Base-by-base conservation (phyloP, 176 grass and related monocot genomes). In the Leersia perrieri region DNA sequence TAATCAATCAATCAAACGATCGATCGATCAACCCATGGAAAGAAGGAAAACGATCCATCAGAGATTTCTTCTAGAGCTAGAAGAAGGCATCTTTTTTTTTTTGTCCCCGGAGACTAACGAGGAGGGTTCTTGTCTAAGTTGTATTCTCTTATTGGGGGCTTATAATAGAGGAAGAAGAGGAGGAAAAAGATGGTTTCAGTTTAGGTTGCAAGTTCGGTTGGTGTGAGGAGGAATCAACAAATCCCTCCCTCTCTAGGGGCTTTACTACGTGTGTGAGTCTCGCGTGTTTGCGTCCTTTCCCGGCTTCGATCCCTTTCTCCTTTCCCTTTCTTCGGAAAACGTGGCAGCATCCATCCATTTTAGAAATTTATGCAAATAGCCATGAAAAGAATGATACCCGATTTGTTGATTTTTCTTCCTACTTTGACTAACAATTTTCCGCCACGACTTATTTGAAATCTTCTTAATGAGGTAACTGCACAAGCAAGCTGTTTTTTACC, bases 171-270 rank as follows among this genome's bases (percentile, higher is more conserved):
- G 32, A 7, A 20, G 62, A 36, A 7, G 22, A 49, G 11, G 68
- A 70, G 10, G 28, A 1, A 13, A 5, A 2, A 58, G 11, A 27
- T 35, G 4, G 65, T 58, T 79, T 68, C 79, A 79, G 81, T 79
- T 68, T 83, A 79, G 81, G 86, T 77, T 72, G 79, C 28, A 73
- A 82, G 74, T 72, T 87, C 86, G 75, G 75, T 74, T 83, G 36
- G 86, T 60, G 86, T 83, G 86, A 82, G 41, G 78, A 28, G 9
- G 63, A n/a, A n/a, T 41, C 39, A 0, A 11, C 12, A 11, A 41
- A 20, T 51, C 47, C 47, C 5, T 51, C 47, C 4, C 1, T 22
- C 7, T 22, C 4, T 47, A 3, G 3, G 44, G 44, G 14, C 5
- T 12, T 45, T 15, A 45, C 38, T 40, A n/a, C 42, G 13, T 16